phyloP scores from a whole-genome alignment of 306 rosid species.

The Rosa lucieae region DNA sequence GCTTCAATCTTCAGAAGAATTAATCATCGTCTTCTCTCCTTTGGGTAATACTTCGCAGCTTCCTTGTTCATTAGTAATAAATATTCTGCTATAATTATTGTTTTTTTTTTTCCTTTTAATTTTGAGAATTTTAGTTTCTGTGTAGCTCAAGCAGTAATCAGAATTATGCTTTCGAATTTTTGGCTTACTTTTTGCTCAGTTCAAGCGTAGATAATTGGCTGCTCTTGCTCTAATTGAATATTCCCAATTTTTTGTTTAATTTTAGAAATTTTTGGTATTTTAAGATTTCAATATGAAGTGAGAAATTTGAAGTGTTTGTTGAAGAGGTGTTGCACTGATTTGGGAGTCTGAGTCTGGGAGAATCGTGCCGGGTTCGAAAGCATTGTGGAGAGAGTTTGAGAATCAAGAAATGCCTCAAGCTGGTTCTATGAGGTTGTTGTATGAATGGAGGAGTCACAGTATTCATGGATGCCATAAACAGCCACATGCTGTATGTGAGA shows the following conservation, averaged over 20 bases:
- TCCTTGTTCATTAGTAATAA: neutral
- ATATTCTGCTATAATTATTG: neutral
- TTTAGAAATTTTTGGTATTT: neutral
- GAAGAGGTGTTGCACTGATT: constrained; percentile 13
- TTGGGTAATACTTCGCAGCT: neutral
- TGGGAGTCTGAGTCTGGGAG: constrained; percentile 8
- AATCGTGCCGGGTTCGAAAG: constrained; percentile 23
- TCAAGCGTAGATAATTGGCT: neutral
- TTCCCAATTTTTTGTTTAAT: neutral
- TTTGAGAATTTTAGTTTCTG: neutral
- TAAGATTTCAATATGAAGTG: neutral
- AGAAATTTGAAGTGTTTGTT: neutral
- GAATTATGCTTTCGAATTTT: neutral
- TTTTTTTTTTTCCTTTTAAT: neutral
- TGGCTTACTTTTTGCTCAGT: neutral
- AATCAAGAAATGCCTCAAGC: constrained; percentile 49
- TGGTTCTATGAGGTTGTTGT: constrained; percentile 57
- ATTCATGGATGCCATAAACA: constrained; percentile 34
- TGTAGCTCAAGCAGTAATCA: neutral
- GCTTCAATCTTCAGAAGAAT: neutral
- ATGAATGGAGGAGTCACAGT: constrained; percentile 42
- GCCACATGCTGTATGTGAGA: constrained; percentile 52
- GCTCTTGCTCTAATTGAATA: neutral
- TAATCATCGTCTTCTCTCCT: neutral
- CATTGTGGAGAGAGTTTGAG: constrained; percentile 9